Percentiles rank a stretch among this genome's conserved stretches.
phyloP scores from a whole-genome alignment of 2,329 filamentous ascomycete genomes.

The Exophiala sp. region DNA sequence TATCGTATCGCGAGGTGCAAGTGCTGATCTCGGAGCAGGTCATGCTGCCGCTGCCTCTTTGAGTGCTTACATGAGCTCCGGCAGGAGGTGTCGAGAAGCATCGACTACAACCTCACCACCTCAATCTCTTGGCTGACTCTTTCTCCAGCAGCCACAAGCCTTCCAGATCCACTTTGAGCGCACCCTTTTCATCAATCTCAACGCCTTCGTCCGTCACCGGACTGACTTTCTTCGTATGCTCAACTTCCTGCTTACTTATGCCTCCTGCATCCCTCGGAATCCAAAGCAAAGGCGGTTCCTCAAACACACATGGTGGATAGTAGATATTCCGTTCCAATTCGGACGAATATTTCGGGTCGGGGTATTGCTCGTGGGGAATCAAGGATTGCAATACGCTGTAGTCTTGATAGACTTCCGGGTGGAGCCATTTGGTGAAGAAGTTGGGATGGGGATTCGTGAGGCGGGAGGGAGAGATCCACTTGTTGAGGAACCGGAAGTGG shows the following conservation, averaged over 20 bases:
- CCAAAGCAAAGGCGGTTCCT: conserved; percentile 67
- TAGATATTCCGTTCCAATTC: conserved; percentile 65
- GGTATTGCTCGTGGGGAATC: conserved; percentile 19
- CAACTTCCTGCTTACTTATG: conserved; percentile 72
- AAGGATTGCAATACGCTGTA: conserved; percentile 19
- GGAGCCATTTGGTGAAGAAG: conserved; percentile 39
- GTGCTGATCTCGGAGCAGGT: no score
- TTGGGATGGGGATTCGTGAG: conserved; percentile 12
- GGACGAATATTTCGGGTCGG: conserved; percentile 56
- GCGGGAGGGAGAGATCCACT: conserved; percentile 9
- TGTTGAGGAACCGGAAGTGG: no score
- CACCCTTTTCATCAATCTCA: conserved; percentile 16
- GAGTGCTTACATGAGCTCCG: no score
- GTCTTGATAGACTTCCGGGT: conserved; percentile 23
- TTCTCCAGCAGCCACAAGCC: no score
- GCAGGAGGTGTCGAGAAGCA: no score
- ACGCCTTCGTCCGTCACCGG: conserved; percentile 22
- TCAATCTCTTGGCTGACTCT: no score
- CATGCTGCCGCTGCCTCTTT: no score
- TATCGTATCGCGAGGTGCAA: no score
- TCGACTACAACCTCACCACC: not conserved
- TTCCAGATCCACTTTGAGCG: conserved; percentile 18
- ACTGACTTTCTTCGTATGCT: conserved; percentile 48
- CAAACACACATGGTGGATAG: conserved; percentile 65
- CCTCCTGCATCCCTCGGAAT: conserved; percentile 73